A percentile compares a stretch with the other conserved stretches of the same genome.
phyloP scores from a whole-genome alignment of 306 rosid species.

The Argentina anserina region DNA sequence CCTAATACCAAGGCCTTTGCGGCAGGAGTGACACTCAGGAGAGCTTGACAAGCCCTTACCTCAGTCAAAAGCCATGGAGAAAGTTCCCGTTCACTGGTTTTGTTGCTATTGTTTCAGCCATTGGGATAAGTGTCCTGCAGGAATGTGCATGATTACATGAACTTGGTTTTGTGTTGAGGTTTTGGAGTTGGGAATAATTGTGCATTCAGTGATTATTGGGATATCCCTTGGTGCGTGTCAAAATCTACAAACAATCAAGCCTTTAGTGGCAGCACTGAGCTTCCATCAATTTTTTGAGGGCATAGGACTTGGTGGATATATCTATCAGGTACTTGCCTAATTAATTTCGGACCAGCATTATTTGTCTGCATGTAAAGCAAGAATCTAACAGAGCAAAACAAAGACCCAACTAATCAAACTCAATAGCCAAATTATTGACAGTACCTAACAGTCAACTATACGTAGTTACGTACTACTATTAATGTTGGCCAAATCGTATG shows the following conservation, averaged over 20 bases:
- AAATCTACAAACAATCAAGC: conserved; percentile 42
- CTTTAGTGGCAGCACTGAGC: conserved; percentile 46
- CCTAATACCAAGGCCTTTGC: conserved; percentile 48
- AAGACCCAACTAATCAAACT: neutral
- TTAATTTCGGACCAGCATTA: neutral
- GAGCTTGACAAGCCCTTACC: conserved; percentile 37
- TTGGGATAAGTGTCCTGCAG: conserved; percentile 15
- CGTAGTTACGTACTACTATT: too few species aligned
- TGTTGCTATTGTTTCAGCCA: conserved; percentile 50
- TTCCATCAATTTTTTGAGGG: conserved; percentile 53
- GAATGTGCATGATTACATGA: neutral
- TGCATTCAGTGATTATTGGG: conserved; percentile 51
- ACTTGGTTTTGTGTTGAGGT: conserved; percentile 21
- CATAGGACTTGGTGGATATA: conserved; percentile 48
- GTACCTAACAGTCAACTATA: neutral
- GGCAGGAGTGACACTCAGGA: conserved; percentile 52
- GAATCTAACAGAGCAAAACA: neutral
- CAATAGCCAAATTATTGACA: neutral
- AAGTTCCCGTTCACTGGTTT: conserved; percentile 54
- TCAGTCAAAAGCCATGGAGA: conserved; percentile 48
- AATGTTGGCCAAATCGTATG: too few species aligned
- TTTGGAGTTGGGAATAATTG: conserved; percentile 39
- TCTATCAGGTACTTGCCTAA: conserved; percentile 21
- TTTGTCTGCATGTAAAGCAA: neutral
- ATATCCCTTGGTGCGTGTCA: conserved; percentile 50